Base-by-base conservation (phyloP, 2,329 filamentous ascomycete genomes). In the Myriosclerotinia curreyana region DNA sequence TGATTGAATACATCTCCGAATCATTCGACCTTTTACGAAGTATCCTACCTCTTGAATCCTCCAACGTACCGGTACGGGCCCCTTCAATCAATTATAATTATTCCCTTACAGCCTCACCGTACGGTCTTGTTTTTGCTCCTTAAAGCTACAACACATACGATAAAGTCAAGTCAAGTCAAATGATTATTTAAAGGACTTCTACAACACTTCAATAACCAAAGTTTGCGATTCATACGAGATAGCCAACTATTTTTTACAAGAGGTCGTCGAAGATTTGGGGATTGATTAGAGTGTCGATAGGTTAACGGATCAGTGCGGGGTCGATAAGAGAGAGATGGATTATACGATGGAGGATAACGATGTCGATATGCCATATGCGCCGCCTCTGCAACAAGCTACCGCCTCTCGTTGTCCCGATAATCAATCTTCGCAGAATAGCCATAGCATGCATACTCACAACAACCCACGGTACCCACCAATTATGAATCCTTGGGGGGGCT, bases 261-360 rank as follows among this genome's bases (percentile, higher is more conserved):
- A 22, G 20, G 28, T 58, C 42, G 12, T 36, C 31, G 31, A 34
- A 25, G 20, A 50, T 42, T 50, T 34, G 36, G 44, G 42, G 42
- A 31, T 51, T 17, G 17, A 31, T 40, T 51, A 20, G 61, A 59
- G 5, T 59, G 58, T 36, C 25, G 8, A 34, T 56, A 31, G 28
- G 28, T 31, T 31, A 44, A 36, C 44, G 44, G 17, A 36, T 51
- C 61, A 63, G 61, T 63, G 61, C 53, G 61, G 61, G 52, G 53
- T 59, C 31, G 53, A 63, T 63, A 63, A 63, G 60, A 55, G 9
- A 63, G 60, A 55, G 9, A 46, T 58, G 34, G 40, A 38, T 50
- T 40, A 46, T 31, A 59, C 53, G 28, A 63, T 59, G 53, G 53
- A 59, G 17, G 52, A 58, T 36, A 42, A 40, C 46, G 55, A 58